Conservation (phyloP, 202 grass and related monocot species). For the Eragrostis tef region DNA sequence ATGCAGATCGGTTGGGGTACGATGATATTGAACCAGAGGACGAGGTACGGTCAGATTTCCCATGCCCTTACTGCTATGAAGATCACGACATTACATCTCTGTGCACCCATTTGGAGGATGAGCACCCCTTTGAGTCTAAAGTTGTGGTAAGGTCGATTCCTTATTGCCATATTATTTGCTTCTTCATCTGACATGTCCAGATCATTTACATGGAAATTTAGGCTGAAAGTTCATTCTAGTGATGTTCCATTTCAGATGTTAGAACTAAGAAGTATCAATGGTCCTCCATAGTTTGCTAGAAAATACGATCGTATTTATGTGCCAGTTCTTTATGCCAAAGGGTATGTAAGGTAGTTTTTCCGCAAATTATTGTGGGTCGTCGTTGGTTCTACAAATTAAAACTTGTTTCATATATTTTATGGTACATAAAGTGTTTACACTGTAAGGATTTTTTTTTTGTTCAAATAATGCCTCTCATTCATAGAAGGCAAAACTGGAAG, state of each 20-base stretch:
- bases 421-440: neutral
- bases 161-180: neutral
- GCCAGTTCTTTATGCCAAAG: neutral
- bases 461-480: neutral
- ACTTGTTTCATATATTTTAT: neutral
- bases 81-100: conserved; percentile 54
- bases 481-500: neutral
- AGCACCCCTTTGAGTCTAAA: conserved; percentile 64
- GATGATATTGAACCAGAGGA: conserved; percentile 59
- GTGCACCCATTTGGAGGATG: conserved; percentile 57
- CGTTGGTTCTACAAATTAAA: neutral
- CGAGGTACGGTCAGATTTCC: conserved; percentile 43
- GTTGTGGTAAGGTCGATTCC: conserved; percentile 44
- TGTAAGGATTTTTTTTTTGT: neutral
- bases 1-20: conserved; percentile 48
- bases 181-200: conserved; percentile 4
- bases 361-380: neutral
- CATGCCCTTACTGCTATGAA: conserved; percentile 65
- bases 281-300: neutral
- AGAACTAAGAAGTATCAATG: neutral
- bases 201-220: neutral
- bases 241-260: neutral
- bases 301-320: neutral
- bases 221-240: conserved; percentile 8
- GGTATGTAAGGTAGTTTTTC: neutral